Evolutionary conservation across 306 rosid species (phyloP).

Genomic region (Arachis hypogaea): DNA sequence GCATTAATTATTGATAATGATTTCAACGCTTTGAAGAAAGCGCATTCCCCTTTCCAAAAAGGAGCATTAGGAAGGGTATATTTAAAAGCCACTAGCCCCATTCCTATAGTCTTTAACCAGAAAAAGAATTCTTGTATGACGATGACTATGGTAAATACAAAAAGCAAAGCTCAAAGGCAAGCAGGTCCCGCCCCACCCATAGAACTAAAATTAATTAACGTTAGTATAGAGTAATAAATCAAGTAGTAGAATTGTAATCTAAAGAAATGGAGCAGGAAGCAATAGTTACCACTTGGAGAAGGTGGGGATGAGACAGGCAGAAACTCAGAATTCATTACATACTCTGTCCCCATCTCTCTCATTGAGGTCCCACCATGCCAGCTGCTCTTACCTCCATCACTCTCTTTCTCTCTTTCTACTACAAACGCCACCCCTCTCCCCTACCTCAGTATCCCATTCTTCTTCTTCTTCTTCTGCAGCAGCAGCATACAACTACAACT

Average conservation of each 20-base stretch:
- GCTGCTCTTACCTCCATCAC: slow-evolving; percentile 47
- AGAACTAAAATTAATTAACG: too few species aligned
- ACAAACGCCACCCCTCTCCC: neutral
- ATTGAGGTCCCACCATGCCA: slow-evolving; percentile 58
- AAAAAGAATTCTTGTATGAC: too few species aligned
- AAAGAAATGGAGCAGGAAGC: too few species aligned
- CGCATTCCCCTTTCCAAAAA: neutral
- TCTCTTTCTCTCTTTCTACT: neutral
- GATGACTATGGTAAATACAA: too few species aligned
- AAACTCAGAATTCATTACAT: slow-evolving; percentile 7
- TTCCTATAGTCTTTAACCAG: neutral
- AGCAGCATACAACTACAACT: too few species aligned
- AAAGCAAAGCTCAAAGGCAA: too few species aligned
- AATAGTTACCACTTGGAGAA: neutral
- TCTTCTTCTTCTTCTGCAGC: neutral
- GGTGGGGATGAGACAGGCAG: neutral
- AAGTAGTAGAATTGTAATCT: too few species aligned
- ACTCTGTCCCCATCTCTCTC: slow-evolving; percentile 50
- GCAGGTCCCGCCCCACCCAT: too few species aligned
- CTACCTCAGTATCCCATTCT: neutral
- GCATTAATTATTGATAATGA: neutral
- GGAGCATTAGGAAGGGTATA: neutral
- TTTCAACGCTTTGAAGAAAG: slow-evolving; percentile 7
- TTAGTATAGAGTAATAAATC: too few species aligned
- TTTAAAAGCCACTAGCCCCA: neutral